Conservation (phyloP, 2,329 filamentous ascomycete species). For the Gaeumannomyces sp. region DNA sequence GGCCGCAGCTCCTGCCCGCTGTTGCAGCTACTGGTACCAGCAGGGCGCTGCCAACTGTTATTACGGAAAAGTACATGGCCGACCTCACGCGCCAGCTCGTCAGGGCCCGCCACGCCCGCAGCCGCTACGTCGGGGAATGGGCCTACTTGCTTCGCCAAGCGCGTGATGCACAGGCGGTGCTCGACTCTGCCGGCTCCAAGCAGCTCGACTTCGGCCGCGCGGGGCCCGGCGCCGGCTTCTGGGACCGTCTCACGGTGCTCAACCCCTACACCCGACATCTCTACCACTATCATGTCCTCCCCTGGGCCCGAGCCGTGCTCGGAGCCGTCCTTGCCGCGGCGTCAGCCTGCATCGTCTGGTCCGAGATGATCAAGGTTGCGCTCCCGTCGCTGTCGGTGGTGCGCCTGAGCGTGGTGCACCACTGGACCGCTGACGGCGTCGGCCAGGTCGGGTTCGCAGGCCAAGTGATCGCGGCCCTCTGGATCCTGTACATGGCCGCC, state of each 20-base stretch:
- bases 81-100: slow-evolving; percentile 78
- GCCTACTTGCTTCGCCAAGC: slow-evolving; percentile 69
- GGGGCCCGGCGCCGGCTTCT: slow-evolving; percentile 47
- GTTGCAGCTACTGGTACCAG: slow-evolving; percentile 24
- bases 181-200: slow-evolving; percentile 77
- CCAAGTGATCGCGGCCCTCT: slow-evolving; percentile 75
- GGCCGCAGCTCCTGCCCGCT: slow-evolving; percentile 37
- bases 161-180: slow-evolving; percentile 67
- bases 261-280: slow-evolving; percentile 80
- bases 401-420: slow-evolving; percentile 63
- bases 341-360: slow-evolving; percentile 84
- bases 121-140: slow-evolving; percentile 83
- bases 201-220: slow-evolving; percentile 67
- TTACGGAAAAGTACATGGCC: slow-evolving; percentile 89
- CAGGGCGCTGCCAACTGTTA: slow-evolving; percentile 64
- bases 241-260: slow-evolving; percentile 53
- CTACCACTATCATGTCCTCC: slow-evolving; percentile 67
- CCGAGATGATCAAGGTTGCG: slow-evolving; percentile 81
- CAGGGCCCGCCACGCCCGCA: slow-evolving; percentile 74
- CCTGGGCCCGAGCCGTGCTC: slow-evolving; percentile 56
- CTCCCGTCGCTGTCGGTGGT: slow-evolving; percentile 69
- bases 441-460: slow-evolving; percentile 79
- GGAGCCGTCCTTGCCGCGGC: slow-evolving; percentile 67
- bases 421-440: slow-evolving; percentile 65
- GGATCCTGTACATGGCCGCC: slow-evolving; percentile 95